These are phyloP conservation scores for Cryphonectria parasitica DNA, from an alignment of 2,329 filamentous ascomycete genomes.

Conservation along the genomic window DNA sequence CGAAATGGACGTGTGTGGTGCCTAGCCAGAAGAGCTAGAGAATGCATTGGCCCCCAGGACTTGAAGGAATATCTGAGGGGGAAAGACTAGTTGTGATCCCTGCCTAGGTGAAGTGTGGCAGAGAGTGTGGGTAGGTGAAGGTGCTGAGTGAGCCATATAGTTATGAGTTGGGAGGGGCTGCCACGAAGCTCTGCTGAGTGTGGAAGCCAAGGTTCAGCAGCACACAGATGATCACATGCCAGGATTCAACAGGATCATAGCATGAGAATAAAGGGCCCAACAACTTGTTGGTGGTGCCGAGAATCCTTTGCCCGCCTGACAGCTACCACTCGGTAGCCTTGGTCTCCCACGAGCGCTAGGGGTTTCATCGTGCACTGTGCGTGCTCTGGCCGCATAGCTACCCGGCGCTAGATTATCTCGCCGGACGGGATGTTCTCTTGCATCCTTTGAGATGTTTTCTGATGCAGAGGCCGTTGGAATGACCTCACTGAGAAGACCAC, in stretches of 20 bases:
- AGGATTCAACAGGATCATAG: background rate
- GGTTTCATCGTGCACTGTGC: background rate
- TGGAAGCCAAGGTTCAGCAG: background rate
- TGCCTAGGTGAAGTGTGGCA: background rate
- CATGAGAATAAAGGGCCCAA: background rate
- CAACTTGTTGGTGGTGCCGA: background rate
- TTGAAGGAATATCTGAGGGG: background rate
- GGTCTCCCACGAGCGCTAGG: background rate
- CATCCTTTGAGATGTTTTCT: background rate
- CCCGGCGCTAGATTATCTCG: background rate
- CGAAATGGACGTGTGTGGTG: background rate
- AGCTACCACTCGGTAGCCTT: background rate
- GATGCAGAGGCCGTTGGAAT: background rate
- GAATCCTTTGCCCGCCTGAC: background rate
- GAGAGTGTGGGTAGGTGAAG: background rate
- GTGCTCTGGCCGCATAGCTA: background rate
- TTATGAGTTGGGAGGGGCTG: background rate
- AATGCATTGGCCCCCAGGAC: background rate
- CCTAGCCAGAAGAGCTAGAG: background rate
- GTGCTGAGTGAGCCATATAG: background rate
- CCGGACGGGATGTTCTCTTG: background rate
- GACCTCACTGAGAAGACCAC: background rate
- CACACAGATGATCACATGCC: background rate
- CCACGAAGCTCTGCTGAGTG: background rate
- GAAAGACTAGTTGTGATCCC: background rate